Percentiles rank a stretch among this genome's conserved stretches.
Evolutionary conservation across 768 basidiomycete species (phyloP).

Genomic region (Lactifluus piperatus): DNA sequence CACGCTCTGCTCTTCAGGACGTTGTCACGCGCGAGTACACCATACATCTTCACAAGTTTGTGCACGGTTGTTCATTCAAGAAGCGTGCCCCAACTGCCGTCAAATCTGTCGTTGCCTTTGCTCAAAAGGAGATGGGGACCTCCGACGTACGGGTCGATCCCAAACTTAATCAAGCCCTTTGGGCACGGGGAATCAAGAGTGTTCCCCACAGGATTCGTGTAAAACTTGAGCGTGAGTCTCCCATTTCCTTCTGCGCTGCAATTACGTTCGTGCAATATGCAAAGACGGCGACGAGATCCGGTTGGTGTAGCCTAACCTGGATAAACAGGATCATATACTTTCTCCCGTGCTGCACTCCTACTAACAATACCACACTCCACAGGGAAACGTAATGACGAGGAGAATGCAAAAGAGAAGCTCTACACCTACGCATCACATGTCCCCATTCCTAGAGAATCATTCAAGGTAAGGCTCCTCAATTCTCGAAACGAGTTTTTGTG

Average conservation of each 20-base stretch:
- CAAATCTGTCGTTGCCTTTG: constrained; percentile 89
- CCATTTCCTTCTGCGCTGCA: background rate
- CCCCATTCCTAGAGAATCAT: constrained; percentile 45
- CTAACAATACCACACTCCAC: constrained; percentile 1
- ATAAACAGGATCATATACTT: background rate
- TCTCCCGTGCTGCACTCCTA: background rate
- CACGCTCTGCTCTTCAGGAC: constrained; percentile 93
- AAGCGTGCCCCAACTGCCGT: constrained; percentile 96
- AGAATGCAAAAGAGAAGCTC: constrained; percentile 97
- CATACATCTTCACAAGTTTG: constrained; percentile 92
- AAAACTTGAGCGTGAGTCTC: constrained; percentile 78
- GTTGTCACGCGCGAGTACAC: constrained; percentile 99
- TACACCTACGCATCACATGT: constrained; percentile 86
- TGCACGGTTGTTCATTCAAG: constrained; percentile 91
- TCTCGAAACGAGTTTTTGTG: constrained; percentile 13
- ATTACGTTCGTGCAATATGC: background rate
- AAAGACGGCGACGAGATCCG: background rate
- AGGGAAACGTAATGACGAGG: constrained; percentile 99
- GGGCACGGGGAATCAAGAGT: constrained; percentile 89
- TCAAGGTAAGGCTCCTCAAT: constrained; percentile 60
- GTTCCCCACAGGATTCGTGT: constrained; percentile 90
- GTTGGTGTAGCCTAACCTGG: background rate
- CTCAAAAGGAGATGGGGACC: constrained; percentile 94
- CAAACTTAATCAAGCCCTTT: constrained; percentile 91
- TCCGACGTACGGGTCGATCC: constrained; percentile 90